phyloP scores from a whole-genome alignment of 805 yeast species.

The Starmerella sirachaensis region DNA sequence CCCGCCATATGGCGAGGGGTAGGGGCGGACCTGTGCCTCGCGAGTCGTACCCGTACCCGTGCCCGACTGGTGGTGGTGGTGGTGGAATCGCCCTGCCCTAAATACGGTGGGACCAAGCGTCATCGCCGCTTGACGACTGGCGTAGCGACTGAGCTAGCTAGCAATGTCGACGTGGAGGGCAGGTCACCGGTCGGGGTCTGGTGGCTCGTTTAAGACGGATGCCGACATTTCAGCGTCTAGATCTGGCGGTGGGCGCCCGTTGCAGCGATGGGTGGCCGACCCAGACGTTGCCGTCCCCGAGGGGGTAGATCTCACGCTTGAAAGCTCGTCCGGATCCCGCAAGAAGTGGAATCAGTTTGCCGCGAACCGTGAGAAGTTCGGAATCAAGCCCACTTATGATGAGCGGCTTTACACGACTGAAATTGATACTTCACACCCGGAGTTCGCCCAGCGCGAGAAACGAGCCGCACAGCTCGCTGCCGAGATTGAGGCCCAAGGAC shows the following conservation, averaged over 20 bases:
- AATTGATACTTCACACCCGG: slow-evolving; percentile 58
- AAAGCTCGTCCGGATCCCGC: slow-evolving; percentile 1
- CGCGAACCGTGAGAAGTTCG: slow-evolving; percentile 80
- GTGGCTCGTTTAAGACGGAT: slow-evolving; percentile 58
- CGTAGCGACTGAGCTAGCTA: too few relatives aligned
- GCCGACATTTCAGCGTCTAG: slow-evolving; percentile 54
- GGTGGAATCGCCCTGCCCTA: too few relatives aligned
- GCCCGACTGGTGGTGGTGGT: too few relatives aligned
- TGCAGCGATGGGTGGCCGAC: slow-evolving; percentile 70
- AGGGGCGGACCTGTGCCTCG: too few relatives aligned
- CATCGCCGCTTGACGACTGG: too few relatives aligned
- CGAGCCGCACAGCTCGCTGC: slow-evolving; percentile 69
- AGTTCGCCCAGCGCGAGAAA: slow-evolving; percentile 48
- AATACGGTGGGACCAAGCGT: too few relatives aligned
- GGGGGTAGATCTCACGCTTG: slow-evolving; percentile 12
- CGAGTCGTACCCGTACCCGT: too few relatives aligned
- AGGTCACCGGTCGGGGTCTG: slow-evolving; percentile 3
- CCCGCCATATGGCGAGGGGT: too few relatives aligned
- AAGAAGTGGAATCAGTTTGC: slow-evolving; percentile 84
- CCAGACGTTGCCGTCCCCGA: slow-evolving; percentile 14
- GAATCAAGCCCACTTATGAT: slow-evolving; percentile 71
- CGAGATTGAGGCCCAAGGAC: slow-evolving; percentile 63
- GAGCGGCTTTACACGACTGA: slow-evolving; percentile 81
- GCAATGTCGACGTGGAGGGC: too few relatives aligned
- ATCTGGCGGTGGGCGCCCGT: slow-evolving; percentile 47